Conservation (phyloP, 805 yeast genomes). For the Maudiozyma turicensis region DNA sequence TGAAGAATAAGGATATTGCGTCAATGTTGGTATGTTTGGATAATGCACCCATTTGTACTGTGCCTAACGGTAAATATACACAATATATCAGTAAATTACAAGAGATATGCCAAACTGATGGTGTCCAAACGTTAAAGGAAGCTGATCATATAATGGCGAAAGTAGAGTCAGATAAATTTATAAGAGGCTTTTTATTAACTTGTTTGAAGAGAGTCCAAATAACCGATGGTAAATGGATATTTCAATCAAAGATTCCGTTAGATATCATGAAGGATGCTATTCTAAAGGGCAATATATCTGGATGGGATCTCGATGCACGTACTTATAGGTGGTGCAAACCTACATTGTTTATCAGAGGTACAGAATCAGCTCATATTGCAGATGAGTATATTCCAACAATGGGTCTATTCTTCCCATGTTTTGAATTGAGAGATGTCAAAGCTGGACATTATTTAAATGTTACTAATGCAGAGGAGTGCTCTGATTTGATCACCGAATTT, state of each 20-base stretch:
- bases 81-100: conserved; percentile 56
- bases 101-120: conserved; percentile 41
- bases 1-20: conserved; percentile 55
- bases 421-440: conserved; percentile 62
- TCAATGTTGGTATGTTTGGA: conserved; percentile 69
- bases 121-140: conserved; percentile 45
- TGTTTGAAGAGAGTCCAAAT: conserved; percentile 28
- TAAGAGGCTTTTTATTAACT: conserved; percentile 65
- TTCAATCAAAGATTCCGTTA: conserved; percentile 49
- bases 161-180: conserved; percentile 48
- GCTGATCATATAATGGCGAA: conserved; percentile 55
- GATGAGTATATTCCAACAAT: conserved; percentile 71
- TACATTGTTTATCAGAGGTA: conserved; percentile 69
- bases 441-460: conserved; percentile 86
- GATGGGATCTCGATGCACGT: conserved; percentile 62
- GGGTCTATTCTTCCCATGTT: conserved; percentile 69
- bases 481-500: conserved; percentile 52
- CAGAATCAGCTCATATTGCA: conserved; percentile 64
- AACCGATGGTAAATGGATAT: conserved; percentile 17
- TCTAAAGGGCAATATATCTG: conserved; percentile 55
- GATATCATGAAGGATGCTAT: conserved; percentile 56
- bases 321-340: conserved; percentile 58
- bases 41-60: conserved; percentile 73
- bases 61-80: conserved; percentile 50
- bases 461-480: conserved; percentile 74